Conservation (phyloP, 768 basidiomycete species). For the Mycena venus region DNA sequence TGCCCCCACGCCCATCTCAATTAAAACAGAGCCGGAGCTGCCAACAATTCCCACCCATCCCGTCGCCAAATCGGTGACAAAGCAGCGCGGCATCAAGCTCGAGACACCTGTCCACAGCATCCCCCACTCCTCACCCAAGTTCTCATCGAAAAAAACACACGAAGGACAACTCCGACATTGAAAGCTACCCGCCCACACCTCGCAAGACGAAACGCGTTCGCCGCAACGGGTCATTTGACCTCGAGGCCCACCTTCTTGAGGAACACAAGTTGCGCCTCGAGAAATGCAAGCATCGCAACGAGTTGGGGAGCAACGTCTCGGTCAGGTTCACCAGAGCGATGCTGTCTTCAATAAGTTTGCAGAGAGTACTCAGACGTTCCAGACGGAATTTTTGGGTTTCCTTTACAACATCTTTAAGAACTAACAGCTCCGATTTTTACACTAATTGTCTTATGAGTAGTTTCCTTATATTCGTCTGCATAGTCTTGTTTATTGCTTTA, state of each 20-base stretch:
- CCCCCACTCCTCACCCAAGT: neutral
- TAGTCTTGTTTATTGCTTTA: neutral
- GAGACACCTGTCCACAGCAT: neutral
- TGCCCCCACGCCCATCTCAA: neutral
- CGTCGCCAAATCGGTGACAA: neutral
- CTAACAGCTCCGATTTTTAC: too few species aligned
- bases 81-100: neutral
- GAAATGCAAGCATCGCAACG: neutral
- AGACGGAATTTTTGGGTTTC: neutral
- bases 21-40: neutral
- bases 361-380: neutral
- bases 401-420: neutral
- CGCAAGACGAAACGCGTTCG: neutral
- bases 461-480: neutral
- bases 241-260: neutral
- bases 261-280: too few species aligned
- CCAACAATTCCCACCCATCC: neutral
- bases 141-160: neutral
- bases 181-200: neutral
- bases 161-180: neutral
- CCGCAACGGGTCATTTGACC: neutral
- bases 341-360: neutral
- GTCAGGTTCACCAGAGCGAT: neutral
- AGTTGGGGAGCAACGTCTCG: neutral
- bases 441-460: too few species aligned